Conservation (phyloP, 2,329 filamentous ascomycete genomes). For the Talaromyces sp. region DNA sequence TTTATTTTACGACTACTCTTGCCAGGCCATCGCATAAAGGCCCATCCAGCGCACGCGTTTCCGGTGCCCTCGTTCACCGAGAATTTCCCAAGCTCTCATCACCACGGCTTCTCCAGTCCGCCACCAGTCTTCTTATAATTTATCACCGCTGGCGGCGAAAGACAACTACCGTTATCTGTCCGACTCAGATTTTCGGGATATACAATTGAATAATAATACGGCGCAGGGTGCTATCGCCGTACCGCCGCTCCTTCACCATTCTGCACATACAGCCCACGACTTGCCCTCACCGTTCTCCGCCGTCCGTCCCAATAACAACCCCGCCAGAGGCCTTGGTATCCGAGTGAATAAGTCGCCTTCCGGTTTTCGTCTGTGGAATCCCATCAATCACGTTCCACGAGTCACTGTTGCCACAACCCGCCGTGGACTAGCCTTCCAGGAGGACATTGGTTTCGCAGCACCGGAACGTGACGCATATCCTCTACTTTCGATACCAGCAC, state of each 20-base stretch:
- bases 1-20: not conserved
- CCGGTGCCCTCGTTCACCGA: not conserved
- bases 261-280: conserved; percentile 12
- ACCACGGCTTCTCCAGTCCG: conserved; percentile 16
- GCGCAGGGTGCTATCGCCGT: not conserved
- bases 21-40: not conserved
- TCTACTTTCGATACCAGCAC: conserved; percentile 56
- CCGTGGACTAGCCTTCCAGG: conserved; percentile 28
- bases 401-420: conserved; percentile 48
- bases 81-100: not conserved
- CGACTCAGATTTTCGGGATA: not conserved
- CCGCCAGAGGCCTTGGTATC: not conserved
- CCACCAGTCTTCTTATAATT: conserved; percentile 17
- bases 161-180: conserved; percentile 18
- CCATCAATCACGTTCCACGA: conserved; percentile 59
- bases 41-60: not conserved
- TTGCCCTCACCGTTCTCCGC: conserved; percentile 12
- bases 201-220: not conserved
- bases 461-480: conserved; percentile 50
- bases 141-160: conserved; percentile 42
- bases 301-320: conserved; percentile 16
- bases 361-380: conserved; percentile 56
- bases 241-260: conserved; percentile 21
- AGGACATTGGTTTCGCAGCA: conserved; percentile 32
- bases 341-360: conserved; percentile 26